Percentiles rank a stretch among this genome's conserved stretches.
Conservation (phyloP, 1,284 basidiomycete genomes). For the Violaceomyces palustris region DNA sequence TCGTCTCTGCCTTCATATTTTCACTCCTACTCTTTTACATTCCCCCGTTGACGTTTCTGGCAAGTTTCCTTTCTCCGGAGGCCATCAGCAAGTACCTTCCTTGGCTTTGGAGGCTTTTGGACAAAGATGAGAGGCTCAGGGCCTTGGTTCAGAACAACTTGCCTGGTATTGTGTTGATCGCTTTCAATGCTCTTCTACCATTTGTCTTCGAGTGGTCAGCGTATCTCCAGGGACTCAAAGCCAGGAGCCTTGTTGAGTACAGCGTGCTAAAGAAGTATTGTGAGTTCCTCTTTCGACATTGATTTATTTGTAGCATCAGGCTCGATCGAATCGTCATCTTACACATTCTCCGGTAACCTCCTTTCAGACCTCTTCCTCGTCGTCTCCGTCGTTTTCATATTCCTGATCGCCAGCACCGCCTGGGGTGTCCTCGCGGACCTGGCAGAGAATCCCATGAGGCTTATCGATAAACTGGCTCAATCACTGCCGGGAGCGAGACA, state of each 20-base stretch:
- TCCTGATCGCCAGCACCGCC: constrained; percentile 82
- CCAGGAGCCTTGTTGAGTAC: constrained; percentile 87
- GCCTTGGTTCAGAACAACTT: constrained; percentile 89
- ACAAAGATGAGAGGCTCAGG: constrained; percentile 70
- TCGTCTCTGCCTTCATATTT: constrained; percentile 58
- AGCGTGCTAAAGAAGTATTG: constrained; percentile 73
- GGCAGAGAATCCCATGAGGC: constrained; percentile 41
- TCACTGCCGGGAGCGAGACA: constrained; percentile 59
- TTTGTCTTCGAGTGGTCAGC: constrained; percentile 84
- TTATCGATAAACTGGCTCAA: constrained; percentile 48
- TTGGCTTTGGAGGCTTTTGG: constrained; percentile 70
- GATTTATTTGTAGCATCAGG: no score
- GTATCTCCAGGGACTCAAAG: constrained; percentile 76
- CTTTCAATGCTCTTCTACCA: constrained; percentile 80
- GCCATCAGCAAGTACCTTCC: constrained; percentile 86
- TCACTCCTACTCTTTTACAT: constrained; percentile 61
- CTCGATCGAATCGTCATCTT: background rate
- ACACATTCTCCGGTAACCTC: background rate
- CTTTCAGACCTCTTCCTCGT: constrained; percentile 86
- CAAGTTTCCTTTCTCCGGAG: constrained; percentile 77
- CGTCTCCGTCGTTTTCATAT: constrained; percentile 91
- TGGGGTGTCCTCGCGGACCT: constrained; percentile 63
- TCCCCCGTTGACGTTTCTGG: constrained; percentile 60
- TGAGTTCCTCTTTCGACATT: constrained; percentile 1
- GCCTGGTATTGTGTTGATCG: constrained; percentile 81